phyloP scores from a whole-genome alignment of 441 rosid species.

The Jatropha multifida region DNA sequence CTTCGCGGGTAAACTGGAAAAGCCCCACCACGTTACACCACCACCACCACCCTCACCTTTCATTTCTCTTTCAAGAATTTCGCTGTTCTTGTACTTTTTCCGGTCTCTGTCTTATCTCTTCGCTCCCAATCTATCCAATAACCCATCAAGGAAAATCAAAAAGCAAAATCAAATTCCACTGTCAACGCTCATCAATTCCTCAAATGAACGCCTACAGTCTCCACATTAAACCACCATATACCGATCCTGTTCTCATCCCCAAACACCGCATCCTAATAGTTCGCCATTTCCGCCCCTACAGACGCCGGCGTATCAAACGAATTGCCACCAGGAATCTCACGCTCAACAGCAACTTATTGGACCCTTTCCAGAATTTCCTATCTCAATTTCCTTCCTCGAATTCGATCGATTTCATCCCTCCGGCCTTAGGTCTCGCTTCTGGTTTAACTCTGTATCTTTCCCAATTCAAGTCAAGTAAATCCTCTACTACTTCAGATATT shows the following conservation, averaged over 20 bases:
- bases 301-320: conserved; percentile 51
- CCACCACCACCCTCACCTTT: not conserved
- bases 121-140: not conserved
- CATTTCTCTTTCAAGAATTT: conserved; percentile 1
- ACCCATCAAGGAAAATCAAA: not conserved
- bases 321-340: conserved; percentile 28
- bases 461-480: not conserved
- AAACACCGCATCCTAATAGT: conserved; percentile 12
- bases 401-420: conserved; percentile 47
- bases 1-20: conserved; percentile 26
- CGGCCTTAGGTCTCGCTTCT: conserved; percentile 59
- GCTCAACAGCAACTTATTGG: conserved; percentile 14
- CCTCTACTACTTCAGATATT: conserved; percentile 16
- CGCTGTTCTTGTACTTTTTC: conserved; percentile 8
- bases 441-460: conserved; percentile 53
- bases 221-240: conserved; percentile 21
- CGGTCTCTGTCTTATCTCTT: not conserved
- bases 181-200: not conserved
- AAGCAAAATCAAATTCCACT: not conserved
- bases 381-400: conserved; percentile 33
- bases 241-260: conserved; percentile 14
- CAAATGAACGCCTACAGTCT: conserved; percentile 23
- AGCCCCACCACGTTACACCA: not conserved
- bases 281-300: conserved; percentile 38
- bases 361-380: conserved; percentile 35